Conservation (phyloP, 2,329 filamentous ascomycete genomes). For the Fusarium sp. region DNA sequence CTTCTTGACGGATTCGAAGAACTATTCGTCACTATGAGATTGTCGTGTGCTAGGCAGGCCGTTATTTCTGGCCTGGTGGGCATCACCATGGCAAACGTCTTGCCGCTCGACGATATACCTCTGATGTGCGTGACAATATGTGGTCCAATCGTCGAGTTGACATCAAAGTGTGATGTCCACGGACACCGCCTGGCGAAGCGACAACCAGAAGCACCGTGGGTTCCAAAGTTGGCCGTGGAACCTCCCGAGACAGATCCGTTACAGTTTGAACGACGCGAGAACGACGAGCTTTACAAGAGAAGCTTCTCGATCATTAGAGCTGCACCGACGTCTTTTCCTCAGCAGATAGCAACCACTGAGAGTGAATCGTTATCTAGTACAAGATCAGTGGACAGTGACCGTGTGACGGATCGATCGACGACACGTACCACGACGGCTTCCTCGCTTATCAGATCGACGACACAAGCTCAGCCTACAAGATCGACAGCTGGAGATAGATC, state of each 20-base stretch:
- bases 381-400: constrained; percentile 14
- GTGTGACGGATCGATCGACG: constrained; percentile 12
- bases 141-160: constrained; percentile 61
- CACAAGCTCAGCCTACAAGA: constrained; percentile 11
- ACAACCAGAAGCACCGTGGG: constrained; percentile 36
- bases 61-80: constrained; percentile 51
- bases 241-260: constrained; percentile 16
- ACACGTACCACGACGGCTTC: constrained; percentile 19
- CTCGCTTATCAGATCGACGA: constrained; percentile 16
- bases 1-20: constrained; percentile 4
- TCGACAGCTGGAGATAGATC: constrained; percentile 13
- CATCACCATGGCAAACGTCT: constrained; percentile 50
- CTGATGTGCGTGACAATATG: constrained; percentile 59
- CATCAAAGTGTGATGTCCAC: constrained; percentile 54
- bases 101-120: constrained; percentile 57
- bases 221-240: constrained; percentile 43
- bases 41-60: constrained; percentile 43
- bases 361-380: constrained; percentile 30
- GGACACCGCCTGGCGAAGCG: constrained; percentile 50
- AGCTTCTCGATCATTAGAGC: constrained; percentile 52
- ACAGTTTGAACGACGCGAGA: background rate
- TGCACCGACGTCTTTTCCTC: constrained; percentile 53
- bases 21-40: constrained; percentile 48
- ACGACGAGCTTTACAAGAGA: constrained; percentile 38
- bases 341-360: constrained; percentile 28